These are phyloP conservation scores for Diaporthe ampelina DNA, from an alignment of 2,329 filamentous ascomycete genomes.

Conservation along the genomic window DNA sequence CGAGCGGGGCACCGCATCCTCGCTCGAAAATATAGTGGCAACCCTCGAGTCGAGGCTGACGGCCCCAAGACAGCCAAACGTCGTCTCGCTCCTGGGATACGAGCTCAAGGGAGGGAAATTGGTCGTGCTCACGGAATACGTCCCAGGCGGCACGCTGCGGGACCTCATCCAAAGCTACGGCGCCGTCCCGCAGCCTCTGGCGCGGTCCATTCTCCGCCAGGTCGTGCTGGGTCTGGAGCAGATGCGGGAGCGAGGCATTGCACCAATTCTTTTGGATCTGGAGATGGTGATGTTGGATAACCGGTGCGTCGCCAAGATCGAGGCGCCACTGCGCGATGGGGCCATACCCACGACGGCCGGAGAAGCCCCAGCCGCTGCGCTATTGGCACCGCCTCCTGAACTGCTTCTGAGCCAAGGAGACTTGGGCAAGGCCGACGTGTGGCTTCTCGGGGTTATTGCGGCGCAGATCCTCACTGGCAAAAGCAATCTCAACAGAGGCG, in stretches of 20 bases:
- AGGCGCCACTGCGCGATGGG: slow-evolving; percentile 31
- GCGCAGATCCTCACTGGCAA: slow-evolving; percentile 23
- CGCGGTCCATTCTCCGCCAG: slow-evolving; percentile 21
- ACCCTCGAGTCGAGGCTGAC: neutral
- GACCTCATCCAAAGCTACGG: slow-evolving; percentile 15
- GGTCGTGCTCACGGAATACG: slow-evolving; percentile 1
- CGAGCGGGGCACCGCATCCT: neutral
- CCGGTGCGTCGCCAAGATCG: slow-evolving; percentile 20
- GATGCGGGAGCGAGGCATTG: slow-evolving; percentile 2
- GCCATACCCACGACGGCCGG: neutral
- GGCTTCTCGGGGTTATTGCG: slow-evolving; percentile 35
- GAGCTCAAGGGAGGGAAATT: slow-evolving; percentile 14
- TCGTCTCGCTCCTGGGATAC: slow-evolving; percentile 23
- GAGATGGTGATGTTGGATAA: slow-evolving; percentile 12
- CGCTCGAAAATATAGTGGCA: slow-evolving; percentile 2
- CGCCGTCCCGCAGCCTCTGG: slow-evolving; percentile 4
- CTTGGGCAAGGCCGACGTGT: slow-evolving; percentile 25
- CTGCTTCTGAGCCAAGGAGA: neutral
- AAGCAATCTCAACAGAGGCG: neutral
- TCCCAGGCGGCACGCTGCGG: slow-evolving; percentile 22
- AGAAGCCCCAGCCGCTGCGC: neutral
- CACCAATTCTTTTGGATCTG: neutral
- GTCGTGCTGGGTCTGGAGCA: slow-evolving; percentile 15
- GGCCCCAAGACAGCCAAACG: slow-evolving; percentile 7
- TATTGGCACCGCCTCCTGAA: slow-evolving; percentile 20